Evolutionary conservation across 495 filamentous ascomycete genomes (phyloP).

Genomic region (Daldinia childiae): DNA sequence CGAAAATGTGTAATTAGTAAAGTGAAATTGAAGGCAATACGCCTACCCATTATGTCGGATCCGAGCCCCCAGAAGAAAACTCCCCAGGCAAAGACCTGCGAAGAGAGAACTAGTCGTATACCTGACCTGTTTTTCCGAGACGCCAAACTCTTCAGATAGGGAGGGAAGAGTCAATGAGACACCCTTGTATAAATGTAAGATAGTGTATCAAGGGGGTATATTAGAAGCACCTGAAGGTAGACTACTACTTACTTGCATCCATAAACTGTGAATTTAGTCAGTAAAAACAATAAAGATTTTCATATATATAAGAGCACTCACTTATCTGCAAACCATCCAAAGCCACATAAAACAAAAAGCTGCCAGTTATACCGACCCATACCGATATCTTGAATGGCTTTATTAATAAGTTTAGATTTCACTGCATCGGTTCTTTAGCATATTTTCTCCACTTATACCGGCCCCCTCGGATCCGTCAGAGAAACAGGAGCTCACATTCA

Average conservation of each 20-base stretch:
- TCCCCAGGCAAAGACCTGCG: constrained; percentile 73
- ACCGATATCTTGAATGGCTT: constrained; percentile 83
- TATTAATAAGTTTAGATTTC: constrained; percentile 72
- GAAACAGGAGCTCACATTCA: constrained; percentile 55
- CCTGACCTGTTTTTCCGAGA: constrained; percentile 61
- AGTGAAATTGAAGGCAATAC: constrained; percentile 81
- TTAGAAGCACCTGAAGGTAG: not conserved
- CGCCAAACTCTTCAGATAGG: constrained; percentile 70
- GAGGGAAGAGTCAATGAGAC: constrained; percentile 80
- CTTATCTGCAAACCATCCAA: constrained; percentile 75
- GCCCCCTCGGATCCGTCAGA: not conserved
- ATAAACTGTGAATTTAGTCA: constrained; percentile 50
- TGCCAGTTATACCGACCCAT: constrained; percentile 91
- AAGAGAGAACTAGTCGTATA: constrained; percentile 64
- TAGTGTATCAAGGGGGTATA: constrained; percentile 7
- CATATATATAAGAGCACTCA: constrained; percentile 39
- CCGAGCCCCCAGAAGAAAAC: constrained; percentile 85
- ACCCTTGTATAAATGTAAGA: constrained; percentile 60
- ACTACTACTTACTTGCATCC: constrained; percentile 59
- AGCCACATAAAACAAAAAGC: constrained; percentile 82
- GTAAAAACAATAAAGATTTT: constrained; percentile 2
- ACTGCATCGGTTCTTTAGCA: constrained; percentile 50
- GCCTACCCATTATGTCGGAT: constrained; percentile 74
- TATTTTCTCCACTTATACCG: not conserved
- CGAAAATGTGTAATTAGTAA: constrained; percentile 76